Evolutionary conservation across 805 yeast species (phyloP).

Genomic region (Saccharomycopsis sp.): DNA sequence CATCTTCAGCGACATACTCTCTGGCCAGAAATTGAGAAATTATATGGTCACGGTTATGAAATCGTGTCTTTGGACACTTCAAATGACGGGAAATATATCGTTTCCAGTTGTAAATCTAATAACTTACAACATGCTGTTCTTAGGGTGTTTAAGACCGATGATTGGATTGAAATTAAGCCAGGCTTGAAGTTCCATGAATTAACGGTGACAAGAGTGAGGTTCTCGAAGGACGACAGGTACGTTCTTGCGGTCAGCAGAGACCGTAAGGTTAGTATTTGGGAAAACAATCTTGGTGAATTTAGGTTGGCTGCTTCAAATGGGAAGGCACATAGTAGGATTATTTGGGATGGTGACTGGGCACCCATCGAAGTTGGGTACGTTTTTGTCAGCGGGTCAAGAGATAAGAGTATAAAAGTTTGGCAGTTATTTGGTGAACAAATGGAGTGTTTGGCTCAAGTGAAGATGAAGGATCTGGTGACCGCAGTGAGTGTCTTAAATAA

Average conservation of each 20-base stretch:
- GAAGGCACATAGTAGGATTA: constrained; percentile 84
- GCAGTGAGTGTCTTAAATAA: constrained; percentile 47
- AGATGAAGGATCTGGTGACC: constrained; percentile 54
- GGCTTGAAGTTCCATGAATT: constrained; percentile 62
- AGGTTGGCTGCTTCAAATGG: constrained; percentile 36
- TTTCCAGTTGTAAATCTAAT: constrained; percentile 90
- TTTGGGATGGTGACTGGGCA: constrained; percentile 94
- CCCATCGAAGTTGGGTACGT: constrained; percentile 37
- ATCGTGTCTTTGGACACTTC: constrained; percentile 71
- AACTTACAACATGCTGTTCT: constrained; percentile 78
- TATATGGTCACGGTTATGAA: constrained; percentile 98
- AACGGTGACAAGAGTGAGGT: constrained; percentile 78
- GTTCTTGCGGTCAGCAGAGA: constrained; percentile 83
- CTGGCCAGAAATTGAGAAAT: constrained; percentile 92
- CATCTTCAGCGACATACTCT: constrained; percentile 84
- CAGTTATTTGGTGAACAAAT: constrained; percentile 17
- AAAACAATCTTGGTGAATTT: constrained; percentile 30
- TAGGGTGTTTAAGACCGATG: constrained; percentile 57
- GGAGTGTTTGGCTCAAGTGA: constrained; percentile 23
- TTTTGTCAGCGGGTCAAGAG: constrained; percentile 87
- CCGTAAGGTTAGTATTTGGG: constrained; percentile 77
- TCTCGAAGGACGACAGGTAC: constrained; percentile 59
- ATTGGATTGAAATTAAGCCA: constrained; percentile 57
- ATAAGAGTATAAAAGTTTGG: constrained; percentile 75
- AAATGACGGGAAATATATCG: constrained; percentile 55